Conservation (phyloP, 2,329 filamentous ascomycete species). For the Ascochyta viciae-villosae region DNA sequence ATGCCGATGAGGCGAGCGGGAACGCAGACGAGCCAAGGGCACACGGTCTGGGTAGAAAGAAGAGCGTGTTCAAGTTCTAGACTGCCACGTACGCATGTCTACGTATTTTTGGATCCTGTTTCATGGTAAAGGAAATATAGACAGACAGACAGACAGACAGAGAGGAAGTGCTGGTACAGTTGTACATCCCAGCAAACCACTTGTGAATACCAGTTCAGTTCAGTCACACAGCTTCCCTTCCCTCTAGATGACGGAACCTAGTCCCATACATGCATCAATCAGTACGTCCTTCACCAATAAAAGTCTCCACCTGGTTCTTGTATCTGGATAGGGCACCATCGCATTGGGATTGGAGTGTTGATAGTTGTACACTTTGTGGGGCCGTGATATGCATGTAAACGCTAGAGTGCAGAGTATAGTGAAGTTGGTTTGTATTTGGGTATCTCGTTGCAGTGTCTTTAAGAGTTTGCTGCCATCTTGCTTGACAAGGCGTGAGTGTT, state of each 20-base stretch:
- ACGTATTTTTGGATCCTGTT: neutral
- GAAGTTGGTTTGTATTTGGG: neutral
- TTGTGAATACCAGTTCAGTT: neutral
- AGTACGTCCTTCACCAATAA: too few species aligned
- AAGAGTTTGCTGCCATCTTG: neutral
- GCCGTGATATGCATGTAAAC: too few species aligned
- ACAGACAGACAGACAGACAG: too few species aligned
- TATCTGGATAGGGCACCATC: too few species aligned
- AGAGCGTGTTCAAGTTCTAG: slow-evolving; percentile 61
- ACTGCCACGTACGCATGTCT: neutral
- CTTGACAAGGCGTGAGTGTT: neutral
- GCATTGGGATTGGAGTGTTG: too few species aligned
- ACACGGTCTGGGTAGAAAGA: slow-evolving; percentile 76
- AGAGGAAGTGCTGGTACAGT: neutral
- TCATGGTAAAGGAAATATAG: neutral
- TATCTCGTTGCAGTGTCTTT: neutral
- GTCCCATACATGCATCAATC: too few species aligned
- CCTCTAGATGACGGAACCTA: too few species aligned
- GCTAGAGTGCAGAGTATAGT: neutral
- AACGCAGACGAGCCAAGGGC: slow-evolving; percentile 54
- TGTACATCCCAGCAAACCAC: neutral
- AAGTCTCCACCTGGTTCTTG: too few species aligned
- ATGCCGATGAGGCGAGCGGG: slow-evolving; percentile 17
- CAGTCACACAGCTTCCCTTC: too few species aligned
- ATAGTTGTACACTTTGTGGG: too few species aligned